Evolutionary conservation across 441 rosid species (phyloP).

Genomic region (Eugenia klotzschiana): DNA sequence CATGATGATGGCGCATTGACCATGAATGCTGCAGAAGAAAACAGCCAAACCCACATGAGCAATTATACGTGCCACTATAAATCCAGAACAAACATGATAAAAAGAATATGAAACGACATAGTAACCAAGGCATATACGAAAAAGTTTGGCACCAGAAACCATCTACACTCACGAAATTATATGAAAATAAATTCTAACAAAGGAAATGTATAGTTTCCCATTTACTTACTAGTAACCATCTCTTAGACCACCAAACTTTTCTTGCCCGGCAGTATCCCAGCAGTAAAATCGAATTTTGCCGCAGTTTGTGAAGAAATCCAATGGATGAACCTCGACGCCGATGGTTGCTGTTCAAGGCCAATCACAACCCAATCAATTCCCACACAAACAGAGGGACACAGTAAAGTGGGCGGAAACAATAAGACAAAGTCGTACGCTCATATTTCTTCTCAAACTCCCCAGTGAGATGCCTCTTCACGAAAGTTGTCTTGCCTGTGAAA

Average conservation of each 20-base stretch:
- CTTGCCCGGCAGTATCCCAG: slow-evolving; percentile 68
- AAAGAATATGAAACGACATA: background rate
- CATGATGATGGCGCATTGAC: slow-evolving; percentile 51
- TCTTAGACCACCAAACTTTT: slow-evolving; percentile 49
- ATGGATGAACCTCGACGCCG: slow-evolving; percentile 69
- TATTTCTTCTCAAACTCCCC: slow-evolving; percentile 73
- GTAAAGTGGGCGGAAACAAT: background rate
- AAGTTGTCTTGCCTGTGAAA: slow-evolving; percentile 42
- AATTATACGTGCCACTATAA: background rate
- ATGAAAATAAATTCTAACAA: background rate
- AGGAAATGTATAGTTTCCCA: background rate
- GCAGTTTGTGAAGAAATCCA: slow-evolving; percentile 57
- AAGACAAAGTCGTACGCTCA: slow-evolving; percentile 20
- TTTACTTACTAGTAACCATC: slow-evolving; percentile 62
- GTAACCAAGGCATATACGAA: background rate
- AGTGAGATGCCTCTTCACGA: slow-evolving; percentile 54
- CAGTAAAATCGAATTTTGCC: slow-evolving; percentile 55
- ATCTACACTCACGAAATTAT: background rate
- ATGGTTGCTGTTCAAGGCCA: slow-evolving; percentile 36
- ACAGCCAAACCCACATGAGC: background rate
- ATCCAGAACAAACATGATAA: background rate
- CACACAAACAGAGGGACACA: background rate
- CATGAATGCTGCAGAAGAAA: slow-evolving; percentile 50
- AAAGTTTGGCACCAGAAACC: background rate
- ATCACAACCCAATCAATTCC: background rate